Conservation (phyloP, 495 filamentous ascomycete species). For the Talaromyces liani region DNA sequence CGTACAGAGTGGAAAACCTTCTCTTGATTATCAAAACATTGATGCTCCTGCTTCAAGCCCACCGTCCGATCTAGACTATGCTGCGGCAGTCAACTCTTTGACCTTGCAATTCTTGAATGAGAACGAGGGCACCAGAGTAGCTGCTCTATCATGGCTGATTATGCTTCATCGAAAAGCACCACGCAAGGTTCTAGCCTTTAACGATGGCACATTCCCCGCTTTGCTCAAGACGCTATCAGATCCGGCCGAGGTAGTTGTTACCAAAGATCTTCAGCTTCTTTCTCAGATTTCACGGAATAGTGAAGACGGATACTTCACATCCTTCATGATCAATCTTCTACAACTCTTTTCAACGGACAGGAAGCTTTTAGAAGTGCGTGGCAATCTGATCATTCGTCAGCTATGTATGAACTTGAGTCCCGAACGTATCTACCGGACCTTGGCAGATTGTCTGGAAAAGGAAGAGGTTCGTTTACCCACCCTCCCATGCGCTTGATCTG, state of each 20-base stretch:
- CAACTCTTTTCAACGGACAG: conserved; percentile 94
- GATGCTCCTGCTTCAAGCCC: conserved; percentile 35
- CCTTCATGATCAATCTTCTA: conserved; percentile 95
- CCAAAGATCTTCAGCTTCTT: conserved; percentile 85
- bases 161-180: conserved; percentile 96
- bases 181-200: conserved; percentile 87
- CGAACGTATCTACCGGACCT: conserved; percentile 90
- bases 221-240: conserved; percentile 95
- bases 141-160: conserved; percentile 89
- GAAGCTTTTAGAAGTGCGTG: conserved; percentile 80
- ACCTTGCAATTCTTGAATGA: conserved; percentile 94
- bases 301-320: conserved; percentile 93
- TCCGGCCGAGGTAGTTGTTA: conserved; percentile 91
- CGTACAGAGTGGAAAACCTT: conserved; percentile 35
- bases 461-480: conserved; percentile 55
- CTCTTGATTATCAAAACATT: conserved; percentile 28
- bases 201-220: conserved; percentile 94
- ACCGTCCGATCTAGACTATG: conserved; percentile 78
- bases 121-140: conserved; percentile 90
- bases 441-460: conserved; percentile 95
- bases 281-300: conserved; percentile 95
- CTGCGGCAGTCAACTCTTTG: conserved; percentile 90
- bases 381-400: conserved; percentile 94
- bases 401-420: conserved; percentile 87
- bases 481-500: neutral